These are phyloP conservation scores for Mycotypha africana DNA, from an alignment of 371 early-diverging fungal genomes.

Conservation along the genomic window DNA sequence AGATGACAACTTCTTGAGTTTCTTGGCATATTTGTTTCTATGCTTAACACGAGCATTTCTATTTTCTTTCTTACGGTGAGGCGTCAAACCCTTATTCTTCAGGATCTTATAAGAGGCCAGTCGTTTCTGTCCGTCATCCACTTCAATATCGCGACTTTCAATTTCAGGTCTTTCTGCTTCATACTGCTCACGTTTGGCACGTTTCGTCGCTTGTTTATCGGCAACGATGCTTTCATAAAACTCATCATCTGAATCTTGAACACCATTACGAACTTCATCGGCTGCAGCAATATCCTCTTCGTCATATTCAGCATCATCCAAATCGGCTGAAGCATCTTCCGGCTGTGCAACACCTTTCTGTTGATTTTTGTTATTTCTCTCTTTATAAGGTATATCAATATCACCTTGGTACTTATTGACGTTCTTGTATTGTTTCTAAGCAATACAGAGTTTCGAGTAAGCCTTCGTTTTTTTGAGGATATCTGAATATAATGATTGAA, in stretches of 20 bases:
- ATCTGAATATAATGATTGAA: neutral
- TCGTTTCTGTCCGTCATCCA: constrained; percentile 70
- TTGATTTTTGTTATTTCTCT: constrained; percentile 41
- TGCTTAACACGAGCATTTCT: constrained; percentile 96
- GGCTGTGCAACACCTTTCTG: constrained; percentile 58
- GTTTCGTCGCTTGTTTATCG: constrained; percentile 44
- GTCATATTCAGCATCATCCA: constrained; percentile 59
- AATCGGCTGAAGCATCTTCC: constrained; percentile 52
- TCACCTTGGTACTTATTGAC: constrained; percentile 61
- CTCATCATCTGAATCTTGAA: constrained; percentile 42
- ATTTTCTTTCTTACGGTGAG: constrained; percentile 88
- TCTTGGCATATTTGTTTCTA: constrained; percentile 79
- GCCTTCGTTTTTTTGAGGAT: neutral
- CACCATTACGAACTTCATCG: constrained; percentile 24
- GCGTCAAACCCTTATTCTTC: constrained; percentile 94
- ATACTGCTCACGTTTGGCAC: constrained; percentile 38
- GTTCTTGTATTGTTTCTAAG: constrained; percentile 36
- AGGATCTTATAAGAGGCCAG: constrained; percentile 83
- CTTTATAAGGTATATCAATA: constrained; percentile 72
- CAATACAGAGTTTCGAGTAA: neutral
- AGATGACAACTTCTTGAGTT: constrained; percentile 85
- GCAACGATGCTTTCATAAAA: constrained; percentile 51
- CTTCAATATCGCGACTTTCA: constrained; percentile 34
- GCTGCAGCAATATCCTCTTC: constrained; percentile 47
- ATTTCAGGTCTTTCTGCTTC: constrained; percentile 37